phyloP scores from a whole-genome alignment of 2,329 filamentous ascomycete species.

The Ophiostoma australiae region DNA sequence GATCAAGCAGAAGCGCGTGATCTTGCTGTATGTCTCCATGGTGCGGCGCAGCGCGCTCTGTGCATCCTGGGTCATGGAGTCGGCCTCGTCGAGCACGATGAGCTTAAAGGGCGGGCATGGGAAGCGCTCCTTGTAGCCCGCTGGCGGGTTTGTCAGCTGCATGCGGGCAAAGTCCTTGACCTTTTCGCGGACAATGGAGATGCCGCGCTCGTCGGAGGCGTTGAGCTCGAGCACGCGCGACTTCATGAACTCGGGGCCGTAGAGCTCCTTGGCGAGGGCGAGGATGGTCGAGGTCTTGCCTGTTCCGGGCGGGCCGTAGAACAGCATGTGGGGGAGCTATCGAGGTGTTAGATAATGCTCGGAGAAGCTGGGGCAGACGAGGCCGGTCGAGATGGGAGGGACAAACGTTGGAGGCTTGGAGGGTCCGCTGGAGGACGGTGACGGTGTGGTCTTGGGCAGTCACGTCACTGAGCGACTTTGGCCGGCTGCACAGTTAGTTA shows the following conservation, averaged over 20 bases:
- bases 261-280: constrained; percentile 93
- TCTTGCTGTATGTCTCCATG: constrained; percentile 97
- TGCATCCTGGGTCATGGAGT: constrained; percentile 98
- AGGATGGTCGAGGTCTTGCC: constrained; percentile 98
- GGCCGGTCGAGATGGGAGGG: background rate
- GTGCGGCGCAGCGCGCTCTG: constrained; percentile 87
- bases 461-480: constrained; percentile 89
- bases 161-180: constrained; percentile 97
- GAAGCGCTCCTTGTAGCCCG: constrained; percentile 65
- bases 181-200: constrained; percentile 93
- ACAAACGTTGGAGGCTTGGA: constrained; percentile 83
- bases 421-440: constrained; percentile 81
- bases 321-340: constrained; percentile 94
- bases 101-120: constrained; percentile 98
- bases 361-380: background rate
- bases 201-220: constrained; percentile 96
- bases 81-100: constrained; percentile 95
- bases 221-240: constrained; percentile 97
- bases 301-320: constrained; percentile 95
- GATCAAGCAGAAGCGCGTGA: constrained; percentile 93
- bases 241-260: constrained; percentile 89
- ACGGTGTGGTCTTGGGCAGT: constrained; percentile 97
- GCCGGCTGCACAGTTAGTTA: constrained; percentile 60
- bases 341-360: background rate
- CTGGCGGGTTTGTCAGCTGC: constrained; percentile 78